Base-by-base conservation (phyloP, 139 green algal genomes). In the Spirogloea muscicola region DNA sequence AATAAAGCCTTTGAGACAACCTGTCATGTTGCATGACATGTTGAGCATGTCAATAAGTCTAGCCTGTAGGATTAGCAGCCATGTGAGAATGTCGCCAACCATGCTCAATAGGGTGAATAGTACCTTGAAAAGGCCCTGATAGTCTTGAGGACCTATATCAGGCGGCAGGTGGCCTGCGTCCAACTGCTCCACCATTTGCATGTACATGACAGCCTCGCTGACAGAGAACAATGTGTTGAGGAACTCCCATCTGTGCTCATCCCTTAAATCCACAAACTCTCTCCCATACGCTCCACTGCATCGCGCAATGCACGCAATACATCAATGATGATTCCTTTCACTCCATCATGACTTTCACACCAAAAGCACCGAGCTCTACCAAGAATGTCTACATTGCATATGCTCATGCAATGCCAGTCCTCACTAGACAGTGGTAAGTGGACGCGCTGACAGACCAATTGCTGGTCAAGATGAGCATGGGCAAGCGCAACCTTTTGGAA, bases 191-290 rank as follows among this genome's bases (percentile, higher is more conserved):
- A 97, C 93, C 85, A 97, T 86, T 62, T 76, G 89, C 84, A 91
- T 90, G 85, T 94, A 96, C 79, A 96, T 88, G 60, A 92, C 87
- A 0, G 90, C 92, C 78, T 97, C 93, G 48, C 82, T 91, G 13
- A 97, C 89, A 21, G 72, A 89, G 87, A 97, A 97, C 1, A 97
- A 82, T 0, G 93, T 98, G 87, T 97, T 97, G 76, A 97, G 86
- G 79, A 97, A 97, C 58, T 87, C 79, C 79, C 88, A 97, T 55
- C 93, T 86, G 2, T 68, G 77, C 78, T 96, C 90, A 34, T 78
- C 74, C 33, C 82, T 70, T 44, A 98, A 85, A 60, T 96, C 90
- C 21, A 97, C 89, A 39, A 93, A 75, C 82, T 97, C 89, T 1
- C 91, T 84, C 29, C 92, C 92, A 38, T 82, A 82, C 57, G 79